Evolutionary conservation across 2,329 filamentous ascomycete species (phyloP).

Genomic region (Didymella segeticola): DNA sequence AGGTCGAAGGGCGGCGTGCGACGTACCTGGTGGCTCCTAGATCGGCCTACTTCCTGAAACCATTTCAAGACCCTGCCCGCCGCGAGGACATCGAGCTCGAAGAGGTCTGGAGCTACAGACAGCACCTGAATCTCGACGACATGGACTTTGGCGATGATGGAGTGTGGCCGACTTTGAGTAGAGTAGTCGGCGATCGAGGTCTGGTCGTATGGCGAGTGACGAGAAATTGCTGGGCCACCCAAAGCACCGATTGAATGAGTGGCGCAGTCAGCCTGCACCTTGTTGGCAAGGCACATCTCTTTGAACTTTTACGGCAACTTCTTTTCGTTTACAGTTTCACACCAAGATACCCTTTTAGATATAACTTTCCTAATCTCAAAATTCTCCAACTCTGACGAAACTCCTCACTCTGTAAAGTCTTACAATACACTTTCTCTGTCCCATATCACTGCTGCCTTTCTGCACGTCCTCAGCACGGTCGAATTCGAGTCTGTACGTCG

Average conservation of each 20-base stretch:
- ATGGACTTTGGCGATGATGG: slow-evolving; percentile 81
- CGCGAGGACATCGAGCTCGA: slow-evolving; percentile 64
- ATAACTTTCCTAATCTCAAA: slow-evolving; percentile 18
- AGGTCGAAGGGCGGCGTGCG: slow-evolving; percentile 62
- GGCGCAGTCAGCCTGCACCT: neutral
- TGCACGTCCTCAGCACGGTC: too few species aligned
- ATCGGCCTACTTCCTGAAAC: slow-evolving; percentile 73
- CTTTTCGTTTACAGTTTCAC: slow-evolving; percentile 7
- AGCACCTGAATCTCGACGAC: slow-evolving; percentile 80
- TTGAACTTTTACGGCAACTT: neutral
- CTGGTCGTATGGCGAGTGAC: slow-evolving; percentile 54
- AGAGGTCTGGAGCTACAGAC: slow-evolving; percentile 71
- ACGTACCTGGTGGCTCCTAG: slow-evolving; percentile 70
- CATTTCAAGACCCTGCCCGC: slow-evolving; percentile 46
- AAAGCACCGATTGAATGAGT: neutral
- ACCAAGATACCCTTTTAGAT: slow-evolving; percentile 26
- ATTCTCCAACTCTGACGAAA: too few species aligned
- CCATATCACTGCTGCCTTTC: too few species aligned
- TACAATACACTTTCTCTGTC: too few species aligned
- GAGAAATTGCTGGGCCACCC: slow-evolving; percentile 45
- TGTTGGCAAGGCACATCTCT: neutral
- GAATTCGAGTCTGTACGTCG: too few species aligned
- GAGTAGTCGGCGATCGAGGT: slow-evolving; percentile 64
- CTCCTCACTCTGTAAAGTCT: neutral
- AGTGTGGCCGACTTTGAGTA: slow-evolving; percentile 71